Percentiles rank a stretch among this genome's conserved stretches.
Conservation (phyloP, 192 early-diverging fungal species). For the Entrophospora sp. region DNA sequence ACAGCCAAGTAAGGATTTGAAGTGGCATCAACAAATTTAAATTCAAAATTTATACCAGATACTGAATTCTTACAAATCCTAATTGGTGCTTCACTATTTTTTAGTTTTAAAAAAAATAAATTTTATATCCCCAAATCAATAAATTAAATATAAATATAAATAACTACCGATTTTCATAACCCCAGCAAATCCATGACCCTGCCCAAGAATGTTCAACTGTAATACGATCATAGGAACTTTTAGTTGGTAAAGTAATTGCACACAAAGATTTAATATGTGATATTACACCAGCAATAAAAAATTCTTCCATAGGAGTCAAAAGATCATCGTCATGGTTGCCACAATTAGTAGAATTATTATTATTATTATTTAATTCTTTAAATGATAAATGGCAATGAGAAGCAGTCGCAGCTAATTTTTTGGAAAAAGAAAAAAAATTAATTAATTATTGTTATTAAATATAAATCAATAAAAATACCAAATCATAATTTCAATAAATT, state of each 20-base stretch:
- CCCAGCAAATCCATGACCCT: constrained; percentile 3
- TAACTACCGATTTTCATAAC: constrained; percentile 1
- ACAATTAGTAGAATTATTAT: too few relatives aligned
- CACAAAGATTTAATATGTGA: not conserved
- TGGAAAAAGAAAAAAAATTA: not conserved
- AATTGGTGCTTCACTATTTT: not conserved
- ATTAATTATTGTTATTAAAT: not conserved
- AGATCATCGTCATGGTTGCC: too few relatives aligned
- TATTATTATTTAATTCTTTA: too few relatives aligned
- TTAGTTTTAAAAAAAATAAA: not conserved
- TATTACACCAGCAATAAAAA: constrained; percentile 5
- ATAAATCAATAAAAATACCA: too few relatives aligned
- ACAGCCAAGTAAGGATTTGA: not conserved
- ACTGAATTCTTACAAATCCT: not conserved
- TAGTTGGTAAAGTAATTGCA: not conserved
- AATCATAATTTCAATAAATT: too few relatives aligned
- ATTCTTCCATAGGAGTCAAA: too few relatives aligned
- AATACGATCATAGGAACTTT: not conserved
- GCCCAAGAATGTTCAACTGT: not conserved
- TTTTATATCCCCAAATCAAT: too few relatives aligned
- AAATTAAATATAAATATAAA: not conserved
- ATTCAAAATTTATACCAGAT: not conserved
- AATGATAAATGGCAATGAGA: too few relatives aligned
- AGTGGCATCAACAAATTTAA: not conserved
- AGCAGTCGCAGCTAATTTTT: too few relatives aligned